Base-by-base conservation (phyloP, 768 basidiomycete species). In the Hypsizygus marmoreus region DNA sequence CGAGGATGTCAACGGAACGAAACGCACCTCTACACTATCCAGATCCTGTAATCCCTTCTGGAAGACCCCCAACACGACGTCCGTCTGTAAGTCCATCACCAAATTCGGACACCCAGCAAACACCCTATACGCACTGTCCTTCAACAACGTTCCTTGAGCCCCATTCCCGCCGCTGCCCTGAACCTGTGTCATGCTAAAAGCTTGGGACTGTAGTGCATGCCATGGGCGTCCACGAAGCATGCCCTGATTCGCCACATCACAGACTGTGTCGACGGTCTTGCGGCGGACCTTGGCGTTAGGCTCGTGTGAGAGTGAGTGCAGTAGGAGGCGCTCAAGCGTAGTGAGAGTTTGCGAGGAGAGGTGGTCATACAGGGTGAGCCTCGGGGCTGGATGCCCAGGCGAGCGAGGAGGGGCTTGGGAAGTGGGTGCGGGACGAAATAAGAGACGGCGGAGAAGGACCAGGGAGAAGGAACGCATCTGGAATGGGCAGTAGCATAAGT, bases 391-490 rank as follows among this genome's bases (percentile, higher is more conserved):
- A 9, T 31, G 60, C 47, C n/a, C 45, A 34, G 28, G 56, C n/a
- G 30, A 47, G 20, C 20, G 56, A 20, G 48, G 54, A 14, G 38
- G 58, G n/a, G 20, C 38, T 17, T 30, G 24, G 11, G 56, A 13
- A 2, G 55, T 38, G 1, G 73, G 77, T 2, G 79, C 67, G 0
- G 83, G 57, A 6, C 88, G 80, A 64, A 92, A 91, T 23, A 90
- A 78, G 3, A 92, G 75, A 4, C 90, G 80, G 7, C 90, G 81
- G 22, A 91, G 77, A 23, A 91, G 79, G 8, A 92, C 88, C 22
- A 91, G 72, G 2, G 89, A 88, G 65, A 91, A 91, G 0, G 86
- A 87, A 22, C 88, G 82, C 89, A 91, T 91, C 88, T 90, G 43
- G 19, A 30, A 17, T 6, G 11, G 24, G 50, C 11, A 26, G 57